Evolutionary conservation across 2,329 filamentous ascomycete genomes (phyloP), one percentile per base, ranked within the genome.

Genomic region (Colletotrichum simmondsii): DNA sequence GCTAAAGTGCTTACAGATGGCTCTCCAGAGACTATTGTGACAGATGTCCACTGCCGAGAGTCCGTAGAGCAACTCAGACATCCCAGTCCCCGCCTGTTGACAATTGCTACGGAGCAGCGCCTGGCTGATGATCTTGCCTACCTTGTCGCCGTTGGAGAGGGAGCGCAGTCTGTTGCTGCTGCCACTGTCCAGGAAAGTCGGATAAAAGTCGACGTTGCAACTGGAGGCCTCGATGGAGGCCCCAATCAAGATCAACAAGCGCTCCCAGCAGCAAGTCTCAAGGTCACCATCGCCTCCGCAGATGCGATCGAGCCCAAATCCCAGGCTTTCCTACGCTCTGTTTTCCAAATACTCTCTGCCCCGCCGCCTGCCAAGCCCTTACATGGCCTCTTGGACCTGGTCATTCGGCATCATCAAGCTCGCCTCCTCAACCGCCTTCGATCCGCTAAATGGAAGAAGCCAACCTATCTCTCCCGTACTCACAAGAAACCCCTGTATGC

Each of bases 351-450:
- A 1, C 30, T 75, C 22, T 66, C 68, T 26, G 10, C 61, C 61
- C 49, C 52, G 46, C 61, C 59, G 42, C 56, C 4, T 42, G 53
- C 71, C 46, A 65, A 73, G 61, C 65, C 57, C 60, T 28, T 56
- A 32, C 49, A 53, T 4, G 2, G 49, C 30, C 66, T 73, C 49
- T 58, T 73, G 28, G 60, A 61, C 35, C 14, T 63, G 22, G 56
- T 75, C 35, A 58, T 59, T 19, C 68, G 52, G n/a, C 65, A 75
- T 68, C 74, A 75, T n/a, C 72, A 71, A 24, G 11, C 60, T 3
- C 74, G 74, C n/a, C 74, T 75, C 8, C 68, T 75, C 35, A 75
- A 75, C 65, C 74, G 74, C 16, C 72, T 75, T 14, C 72, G 74
- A 14, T 75, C 74, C 11, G 30, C 61, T 22, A 67, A 74, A 24